Percentiles rank a stretch among this genome's conserved stretches.
Conservation (phyloP, 2,329 filamentous ascomycete species). For the Verticillium tricorpus region DNA sequence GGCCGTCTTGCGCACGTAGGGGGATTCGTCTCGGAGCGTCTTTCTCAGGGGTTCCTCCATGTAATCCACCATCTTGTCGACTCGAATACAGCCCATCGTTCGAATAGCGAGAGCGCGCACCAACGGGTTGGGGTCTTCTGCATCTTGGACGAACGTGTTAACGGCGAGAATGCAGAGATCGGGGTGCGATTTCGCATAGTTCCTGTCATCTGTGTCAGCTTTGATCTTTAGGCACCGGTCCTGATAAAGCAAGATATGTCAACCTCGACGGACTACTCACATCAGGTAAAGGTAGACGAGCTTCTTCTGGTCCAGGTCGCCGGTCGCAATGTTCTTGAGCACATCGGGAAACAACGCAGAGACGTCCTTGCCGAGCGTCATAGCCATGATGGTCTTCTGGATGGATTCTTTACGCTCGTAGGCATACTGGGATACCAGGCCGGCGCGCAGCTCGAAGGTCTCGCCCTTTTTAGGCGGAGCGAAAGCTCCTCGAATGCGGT, state of each 20-base stretch:
- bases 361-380: slow-evolving; percentile 98
- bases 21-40: slow-evolving; percentile 93
- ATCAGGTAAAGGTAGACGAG: slow-evolving; percentile 98
- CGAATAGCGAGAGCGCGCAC: slow-evolving; percentile 88
- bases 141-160: slow-evolving; percentile 98
- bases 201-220: slow-evolving; percentile 53
- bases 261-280: slow-evolving; percentile 42
- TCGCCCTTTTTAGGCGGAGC: slow-evolving; percentile 92
- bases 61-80: slow-evolving; percentile 99
- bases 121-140: slow-evolving; percentile 95
- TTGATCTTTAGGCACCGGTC: slow-evolving; percentile 4
- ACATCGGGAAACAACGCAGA: slow-evolving; percentile 96
- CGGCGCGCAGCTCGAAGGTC: slow-evolving; percentile 94
- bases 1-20: slow-evolving; percentile 96
- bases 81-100: slow-evolving; percentile 97
- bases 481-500: slow-evolving; percentile 91
- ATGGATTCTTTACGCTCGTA: slow-evolving; percentile 99
- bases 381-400: slow-evolving; percentile 99
- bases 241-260: neutral
- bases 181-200: slow-evolving; percentile 98
- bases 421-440: slow-evolving; percentile 96
- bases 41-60: slow-evolving; percentile 98
- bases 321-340: slow-evolving; percentile 95
- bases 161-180: slow-evolving; percentile 98
- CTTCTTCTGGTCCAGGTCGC: slow-evolving; percentile 97